These are phyloP conservation scores for Seiridium cupressi DNA, from an alignment of 2,329 filamentous ascomycete genomes.

Conservation along the genomic window DNA sequence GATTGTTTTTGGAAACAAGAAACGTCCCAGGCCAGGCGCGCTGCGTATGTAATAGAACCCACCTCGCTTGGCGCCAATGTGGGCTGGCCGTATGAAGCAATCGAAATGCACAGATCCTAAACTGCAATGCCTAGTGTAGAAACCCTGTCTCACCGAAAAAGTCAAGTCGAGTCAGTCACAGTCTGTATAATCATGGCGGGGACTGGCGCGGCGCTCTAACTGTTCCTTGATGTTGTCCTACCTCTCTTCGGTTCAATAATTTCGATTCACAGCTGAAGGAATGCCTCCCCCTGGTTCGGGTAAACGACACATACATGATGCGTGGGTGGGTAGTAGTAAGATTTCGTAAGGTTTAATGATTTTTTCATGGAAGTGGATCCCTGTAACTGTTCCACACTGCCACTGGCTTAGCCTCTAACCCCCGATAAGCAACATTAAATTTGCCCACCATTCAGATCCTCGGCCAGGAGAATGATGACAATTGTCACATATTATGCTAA, in stretches of 20 bases:
- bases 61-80: not conserved
- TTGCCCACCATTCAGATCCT: not conserved
- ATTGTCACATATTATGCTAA: not conserved
- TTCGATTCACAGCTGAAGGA: too few species aligned
- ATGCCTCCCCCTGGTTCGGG: too few species aligned
- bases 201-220: too few species aligned
- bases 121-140: too few species aligned
- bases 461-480: not conserved
- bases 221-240: too few species aligned
- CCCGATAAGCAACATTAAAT: not conserved
- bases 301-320: not conserved
- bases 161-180: too few species aligned
- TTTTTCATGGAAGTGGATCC: not conserved
- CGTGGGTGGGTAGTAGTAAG: not conserved
- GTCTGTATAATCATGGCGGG: too few species aligned
- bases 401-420: not conserved
- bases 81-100: not conserved
- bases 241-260: too few species aligned
- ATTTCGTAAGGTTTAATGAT: not conserved
- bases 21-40: too few species aligned
- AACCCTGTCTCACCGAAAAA: too few species aligned
- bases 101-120: not conserved
- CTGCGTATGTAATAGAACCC: conserved; percentile 1
- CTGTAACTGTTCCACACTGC: not conserved
- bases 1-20: too few species aligned